Percentiles rank a stretch among this genome's conserved stretches.
phyloP scores from a whole-genome alignment of 441 rosid genomes.

The Croton setiger region DNA sequence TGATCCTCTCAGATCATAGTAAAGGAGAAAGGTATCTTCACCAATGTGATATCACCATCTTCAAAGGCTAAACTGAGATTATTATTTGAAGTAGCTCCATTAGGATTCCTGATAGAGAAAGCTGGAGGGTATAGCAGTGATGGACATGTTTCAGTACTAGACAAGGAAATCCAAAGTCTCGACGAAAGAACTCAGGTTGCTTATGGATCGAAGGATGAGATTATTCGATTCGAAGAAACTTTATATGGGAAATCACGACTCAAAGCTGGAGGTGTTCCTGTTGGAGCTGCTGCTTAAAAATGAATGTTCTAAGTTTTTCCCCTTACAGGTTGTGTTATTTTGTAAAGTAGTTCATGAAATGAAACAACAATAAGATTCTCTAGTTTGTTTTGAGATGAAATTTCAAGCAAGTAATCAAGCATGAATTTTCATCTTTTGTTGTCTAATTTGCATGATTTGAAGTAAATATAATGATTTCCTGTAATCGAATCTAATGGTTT shows the following conservation, averaged over 20 bases:
- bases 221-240: slow-evolving; percentile 83
- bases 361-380: background rate
- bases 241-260: slow-evolving; percentile 83
- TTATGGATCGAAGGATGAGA: slow-evolving; percentile 92
- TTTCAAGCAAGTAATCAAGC: background rate
- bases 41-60: slow-evolving; percentile 81
- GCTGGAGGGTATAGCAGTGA: slow-evolving; percentile 97
- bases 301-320: background rate
- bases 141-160: slow-evolving; percentile 73
- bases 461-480: background rate
- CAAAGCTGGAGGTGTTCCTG: slow-evolving; percentile 62
- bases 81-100: slow-evolving; percentile 91
- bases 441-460: background rate
- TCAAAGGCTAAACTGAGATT: slow-evolving; percentile 93
- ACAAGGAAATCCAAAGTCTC: slow-evolving; percentile 61
- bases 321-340: slow-evolving; percentile 10
- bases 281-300: slow-evolving; percentile 72
- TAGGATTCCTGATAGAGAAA: slow-evolving; percentile 81
- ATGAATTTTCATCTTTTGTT: slow-evolving; percentile 4
- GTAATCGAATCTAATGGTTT: too few species aligned
- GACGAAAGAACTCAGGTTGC: slow-evolving; percentile 98
- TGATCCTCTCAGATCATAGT: slow-evolving; percentile 62
- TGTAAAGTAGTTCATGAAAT: slow-evolving; percentile 18
- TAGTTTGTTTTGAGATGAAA: slow-evolving; percentile 13
- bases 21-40: slow-evolving; percentile 93